Base-by-base conservation (phyloP, 129 eudicot species). In the Flaveria linearis region DNA sequence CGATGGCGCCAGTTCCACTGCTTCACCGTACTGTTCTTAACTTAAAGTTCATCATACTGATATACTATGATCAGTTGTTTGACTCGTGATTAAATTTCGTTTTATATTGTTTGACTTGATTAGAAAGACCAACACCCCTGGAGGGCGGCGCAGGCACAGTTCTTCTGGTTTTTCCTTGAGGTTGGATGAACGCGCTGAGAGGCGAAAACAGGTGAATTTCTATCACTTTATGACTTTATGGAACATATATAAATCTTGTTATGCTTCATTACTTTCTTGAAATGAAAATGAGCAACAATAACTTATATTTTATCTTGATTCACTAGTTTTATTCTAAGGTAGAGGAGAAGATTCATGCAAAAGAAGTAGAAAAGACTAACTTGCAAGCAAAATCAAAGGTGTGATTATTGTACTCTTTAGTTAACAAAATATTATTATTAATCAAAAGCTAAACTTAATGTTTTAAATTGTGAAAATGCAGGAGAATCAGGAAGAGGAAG, bases 381-480 rank as follows among this genome's bases (percentile, higher is more conserved):
- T 22, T 89, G 84, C 93, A 89, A 79, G 96, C 77, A 47, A 91
- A 89, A 77, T 95, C 99, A 12, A 95, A 89, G 99, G 99, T 91
- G n/a, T 25, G 1, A 70, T 15, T 64, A 25, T 42, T 36, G 4
- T 43, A 72, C 36, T 68, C 22, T 46, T 18, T 63, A 56, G 47
- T 77, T 71, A 74, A 46, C 55, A 28, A 15, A 67, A 39, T 46
- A 56, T 64, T 25, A 22, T 75, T 5, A 15, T 62, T 28, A 10
- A 49, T 52, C 17, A 18, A 56, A 65, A 51, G 39, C 67, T 66
- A 57, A 20, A 13, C 15, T 1, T 61, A 14, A 26, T 41, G 14
- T 49, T 51, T 15, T 53, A 26, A 68, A 9, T 72, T 66, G 7
- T 43, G 18, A 69, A 42, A 42, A 22, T 80, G 68, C 80, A 95